phyloP scores from a whole-genome alignment of 2,329 filamentous ascomycete genomes.

The Calonectria pseudoturangicola region DNA sequence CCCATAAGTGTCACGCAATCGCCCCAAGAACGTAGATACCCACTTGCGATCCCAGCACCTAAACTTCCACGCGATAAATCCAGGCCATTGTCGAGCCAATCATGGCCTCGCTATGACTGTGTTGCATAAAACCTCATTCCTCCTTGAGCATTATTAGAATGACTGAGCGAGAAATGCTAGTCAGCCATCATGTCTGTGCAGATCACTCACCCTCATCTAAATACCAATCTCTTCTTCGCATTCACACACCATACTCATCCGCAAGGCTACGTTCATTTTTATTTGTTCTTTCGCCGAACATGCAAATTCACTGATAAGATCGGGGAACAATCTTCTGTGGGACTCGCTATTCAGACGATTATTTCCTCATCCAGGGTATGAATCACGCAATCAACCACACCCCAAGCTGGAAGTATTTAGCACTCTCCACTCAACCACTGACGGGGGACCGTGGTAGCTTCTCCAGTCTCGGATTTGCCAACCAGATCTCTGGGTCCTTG shows the following conservation, averaged over 20 bases:
- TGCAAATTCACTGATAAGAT: neutral
- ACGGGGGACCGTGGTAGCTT: slow-evolving; percentile 11
- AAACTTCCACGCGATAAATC: neutral
- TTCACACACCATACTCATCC: neutral
- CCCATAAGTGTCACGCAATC: slow-evolving; percentile 37
- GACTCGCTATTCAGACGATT: neutral
- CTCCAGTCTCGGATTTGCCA: slow-evolving; percentile 16
- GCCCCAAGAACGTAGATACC: slow-evolving; percentile 25
- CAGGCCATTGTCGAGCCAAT: neutral
- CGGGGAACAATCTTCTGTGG: slow-evolving; percentile 10
- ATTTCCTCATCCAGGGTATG: slow-evolving; percentile 38
- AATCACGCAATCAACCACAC: slow-evolving; percentile 35
- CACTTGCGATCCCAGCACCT: slow-evolving; percentile 18
- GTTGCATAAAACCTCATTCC: neutral
- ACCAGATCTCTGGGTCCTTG: slow-evolving; percentile 26
- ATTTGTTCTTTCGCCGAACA: neutral
- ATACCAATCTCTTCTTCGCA: neutral
- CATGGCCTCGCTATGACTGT: neutral
- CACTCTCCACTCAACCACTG: slow-evolving; percentile 11
- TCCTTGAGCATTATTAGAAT: too few relatives aligned
- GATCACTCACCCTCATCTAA: neutral
- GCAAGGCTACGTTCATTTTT: neutral
- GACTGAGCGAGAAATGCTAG: neutral
- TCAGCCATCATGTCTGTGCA: neutral
- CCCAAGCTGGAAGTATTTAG: slow-evolving; percentile 12